Conservation (phyloP, 495 filamentous ascomycete genomes). For the Beverwykella pulmonaria region DNA sequence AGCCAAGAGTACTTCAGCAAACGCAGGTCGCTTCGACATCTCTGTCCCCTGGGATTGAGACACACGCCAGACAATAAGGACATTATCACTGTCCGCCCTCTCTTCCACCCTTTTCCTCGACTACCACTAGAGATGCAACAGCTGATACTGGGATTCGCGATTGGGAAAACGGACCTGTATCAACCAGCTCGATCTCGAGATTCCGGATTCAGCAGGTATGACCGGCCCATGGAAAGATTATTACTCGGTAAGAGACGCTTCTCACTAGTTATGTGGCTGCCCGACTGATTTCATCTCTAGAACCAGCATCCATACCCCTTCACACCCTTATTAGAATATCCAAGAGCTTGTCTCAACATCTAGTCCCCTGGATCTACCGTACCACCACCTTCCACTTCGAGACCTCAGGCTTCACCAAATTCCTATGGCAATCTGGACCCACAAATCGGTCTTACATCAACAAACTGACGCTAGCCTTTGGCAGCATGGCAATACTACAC, state of each 20-base stretch:
- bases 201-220: neutral
- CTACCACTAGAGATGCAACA: slow-evolving; percentile 25
- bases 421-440: slow-evolving; percentile 23
- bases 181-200: neutral
- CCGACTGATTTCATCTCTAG: neutral
- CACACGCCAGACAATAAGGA: slow-evolving; percentile 15
- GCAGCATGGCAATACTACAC: slow-evolving; percentile 1
- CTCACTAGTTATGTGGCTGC: neutral
- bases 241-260: neutral
- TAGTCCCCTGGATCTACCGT: slow-evolving; percentile 19
- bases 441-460: slow-evolving; percentile 9
- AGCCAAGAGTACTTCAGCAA: slow-evolving; percentile 16
- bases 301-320: neutral
- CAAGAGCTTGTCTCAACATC: slow-evolving; percentile 7
- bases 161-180: neutral
- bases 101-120: slow-evolving; percentile 15
- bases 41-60: neutral
- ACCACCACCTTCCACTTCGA: slow-evolving; percentile 24
- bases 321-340: slow-evolving; percentile 12
- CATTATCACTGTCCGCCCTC: slow-evolving; percentile 5
- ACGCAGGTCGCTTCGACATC: neutral
- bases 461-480: slow-evolving; percentile 12
- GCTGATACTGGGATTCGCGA: slow-evolving; percentile 11
- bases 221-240: neutral
- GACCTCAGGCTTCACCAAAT: slow-evolving; percentile 17